Percentiles rank a stretch among this genome's conserved stretches.
Conservation (phyloP, 306 rosid species). For the Ormosia semicastrata region DNA sequence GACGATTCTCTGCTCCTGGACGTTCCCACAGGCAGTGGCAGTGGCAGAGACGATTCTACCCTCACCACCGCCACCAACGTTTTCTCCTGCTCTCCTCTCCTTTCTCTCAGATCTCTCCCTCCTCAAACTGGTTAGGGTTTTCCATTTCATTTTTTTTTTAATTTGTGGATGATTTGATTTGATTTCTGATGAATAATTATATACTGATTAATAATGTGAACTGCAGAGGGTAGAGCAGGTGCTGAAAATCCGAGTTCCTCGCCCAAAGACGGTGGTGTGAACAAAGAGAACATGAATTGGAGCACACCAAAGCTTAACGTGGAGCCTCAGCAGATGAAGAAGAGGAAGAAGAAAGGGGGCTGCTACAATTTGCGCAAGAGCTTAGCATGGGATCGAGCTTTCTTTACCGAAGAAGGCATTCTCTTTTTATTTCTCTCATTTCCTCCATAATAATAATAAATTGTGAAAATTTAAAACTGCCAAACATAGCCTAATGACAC, state of each 20-base stretch:
- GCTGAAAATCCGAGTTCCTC: constrained; percentile 20
- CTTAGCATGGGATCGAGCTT: constrained; percentile 94
- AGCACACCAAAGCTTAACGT: constrained; percentile 51
- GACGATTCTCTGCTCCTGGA: constrained; percentile 69
- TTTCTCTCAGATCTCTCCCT: constrained; percentile 44
- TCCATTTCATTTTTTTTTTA: background rate
- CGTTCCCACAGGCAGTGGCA: background rate
- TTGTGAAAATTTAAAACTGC: background rate
- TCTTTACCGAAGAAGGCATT: constrained; percentile 82
- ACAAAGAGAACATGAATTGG: constrained; percentile 47
- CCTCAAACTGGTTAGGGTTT: constrained; percentile 51
- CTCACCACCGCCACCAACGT: background rate
- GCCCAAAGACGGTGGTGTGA: constrained; percentile 7
- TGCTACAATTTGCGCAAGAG: constrained; percentile 90
- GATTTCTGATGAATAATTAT: background rate
- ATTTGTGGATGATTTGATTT: constrained; percentile 4
- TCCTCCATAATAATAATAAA: background rate
- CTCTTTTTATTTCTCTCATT: background rate
- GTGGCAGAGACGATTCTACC: background rate
- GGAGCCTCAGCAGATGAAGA: constrained; percentile 82
- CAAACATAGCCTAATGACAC: too few species aligned
- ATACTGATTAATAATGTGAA: background rate
- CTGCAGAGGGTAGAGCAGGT: constrained; percentile 31
- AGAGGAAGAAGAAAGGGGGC: constrained; percentile 70
- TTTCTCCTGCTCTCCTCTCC: constrained; percentile 79